Evolutionary conservation across 2,329 filamentous ascomycete genomes (phyloP), one percentile per base, ranked within the genome.

Genomic region (Ascosphaera apis): DNA sequence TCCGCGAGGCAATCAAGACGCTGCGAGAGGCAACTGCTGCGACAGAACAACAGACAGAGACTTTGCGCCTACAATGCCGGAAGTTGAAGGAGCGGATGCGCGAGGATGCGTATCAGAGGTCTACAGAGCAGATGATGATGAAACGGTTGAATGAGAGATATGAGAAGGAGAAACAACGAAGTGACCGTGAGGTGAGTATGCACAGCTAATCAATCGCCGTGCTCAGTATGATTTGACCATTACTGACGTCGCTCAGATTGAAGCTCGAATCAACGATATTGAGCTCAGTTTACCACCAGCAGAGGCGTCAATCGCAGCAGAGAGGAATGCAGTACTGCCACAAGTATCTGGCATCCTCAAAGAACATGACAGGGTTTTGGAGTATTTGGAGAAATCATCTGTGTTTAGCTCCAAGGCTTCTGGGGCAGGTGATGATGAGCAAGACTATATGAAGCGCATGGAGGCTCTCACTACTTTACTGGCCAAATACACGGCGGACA

Each of bases 1-100:
- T 59, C 31, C 51, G 43, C 36, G 44, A 34, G 35, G 48, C 55
- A 18, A 56, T 56, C 34, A 43, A 49, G 33, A 47, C 45, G 7
- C 44, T 59, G 23, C 49, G 53, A 35, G 43, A 46, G n/a, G 57
- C 55, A 6, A 58, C 55, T 1, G 45, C 44, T 6, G 45, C 46
- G 4, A 50, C 53, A 28, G 43, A 51, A 18, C 49, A 45, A 41
- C 54, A 57, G 36, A 51, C 48, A 1, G 42, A 51, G 27, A 46
- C 45, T 2, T 35, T 58, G 3, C 48, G 42, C 11, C 37, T 40
- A 1, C 55, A 57, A 44, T 50, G 45, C 34, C 50, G 53, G 15
- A 43, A 41, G 5, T 36, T 55, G 7, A 47, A 45, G 16, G 48
- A 43, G 23, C 43, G 50, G 36, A 34, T 52, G 15, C 39, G 41